Conservation (phyloP, 129 eudicot genomes). For the Artemisia argyi region DNA sequence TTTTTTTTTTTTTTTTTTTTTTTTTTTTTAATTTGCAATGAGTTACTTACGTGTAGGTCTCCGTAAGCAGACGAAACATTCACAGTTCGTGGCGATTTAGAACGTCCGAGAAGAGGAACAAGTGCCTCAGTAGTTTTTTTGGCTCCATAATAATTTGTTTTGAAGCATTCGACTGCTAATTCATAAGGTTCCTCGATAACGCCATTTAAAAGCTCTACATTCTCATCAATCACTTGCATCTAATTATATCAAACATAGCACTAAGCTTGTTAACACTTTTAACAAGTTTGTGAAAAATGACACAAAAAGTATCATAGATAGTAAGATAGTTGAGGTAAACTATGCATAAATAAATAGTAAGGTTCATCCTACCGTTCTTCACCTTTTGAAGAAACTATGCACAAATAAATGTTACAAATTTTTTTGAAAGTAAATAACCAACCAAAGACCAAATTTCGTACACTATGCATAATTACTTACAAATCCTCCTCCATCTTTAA, state of each 20-base stretch:
- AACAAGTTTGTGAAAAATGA: too few species aligned
- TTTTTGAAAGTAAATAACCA: neutral
- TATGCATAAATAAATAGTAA: too few species aligned
- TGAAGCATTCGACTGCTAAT: neutral
- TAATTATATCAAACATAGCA: neutral
- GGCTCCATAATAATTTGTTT: slow-evolving; percentile 30
- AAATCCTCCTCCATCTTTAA: slow-evolving; percentile 11
- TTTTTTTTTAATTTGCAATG: too few species aligned
- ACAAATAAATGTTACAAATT: too few species aligned
- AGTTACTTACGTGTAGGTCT: too few species aligned
- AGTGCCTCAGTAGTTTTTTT: slow-evolving; percentile 24
- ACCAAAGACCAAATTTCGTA: neutral
- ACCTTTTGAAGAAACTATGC: too few species aligned
- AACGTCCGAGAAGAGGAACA: slow-evolving; percentile 32
- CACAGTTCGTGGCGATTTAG: slow-evolving; percentile 27
- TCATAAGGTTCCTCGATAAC: slow-evolving; percentile 11
- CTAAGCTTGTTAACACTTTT: neutral
- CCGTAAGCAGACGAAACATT: slow-evolving; percentile 23
- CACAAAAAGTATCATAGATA: too few species aligned
- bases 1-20: too few species aligned
- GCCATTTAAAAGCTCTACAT: neutral
- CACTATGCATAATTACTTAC: slow-evolving; percentile 13
- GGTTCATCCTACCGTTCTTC: too few species aligned
- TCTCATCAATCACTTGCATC: slow-evolving; percentile 7
- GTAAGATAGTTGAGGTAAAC: too few species aligned